Evolutionary conservation across 345 rosid genomes (phyloP).

Genomic region (Corchorus capsularis): DNA sequence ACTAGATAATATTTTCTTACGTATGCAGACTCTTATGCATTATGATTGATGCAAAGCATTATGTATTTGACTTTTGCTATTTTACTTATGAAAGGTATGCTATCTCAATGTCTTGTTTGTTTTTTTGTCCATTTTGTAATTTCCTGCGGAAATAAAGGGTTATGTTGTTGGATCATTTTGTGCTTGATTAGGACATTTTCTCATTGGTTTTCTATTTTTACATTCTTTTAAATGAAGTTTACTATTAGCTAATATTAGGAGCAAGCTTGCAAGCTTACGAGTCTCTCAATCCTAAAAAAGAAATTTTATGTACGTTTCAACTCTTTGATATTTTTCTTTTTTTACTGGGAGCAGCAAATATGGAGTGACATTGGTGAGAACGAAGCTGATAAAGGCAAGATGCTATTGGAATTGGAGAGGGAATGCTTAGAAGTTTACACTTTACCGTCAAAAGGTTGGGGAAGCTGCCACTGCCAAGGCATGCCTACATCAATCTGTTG

Average conservation of each 20-base stretch:
- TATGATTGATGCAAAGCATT: no score
- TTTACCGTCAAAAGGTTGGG: constrained; percentile 86
- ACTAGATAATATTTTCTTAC: no score
- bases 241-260: background rate
- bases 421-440: constrained; percentile 91
- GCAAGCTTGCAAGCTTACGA: background rate
- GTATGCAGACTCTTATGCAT: no score
- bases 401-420: constrained; percentile 86
- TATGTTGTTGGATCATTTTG: background rate
- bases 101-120: background rate
- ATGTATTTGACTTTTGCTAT: no score
- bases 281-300: constrained; percentile 1
- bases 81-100: background rate
- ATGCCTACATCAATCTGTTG: constrained; percentile 87
- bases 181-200: background rate
- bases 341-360: constrained; percentile 69
- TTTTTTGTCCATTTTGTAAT: background rate
- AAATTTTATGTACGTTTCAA: constrained; percentile 6
- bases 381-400: constrained; percentile 76
- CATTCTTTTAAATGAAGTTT: background rate
- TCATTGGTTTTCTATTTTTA: background rate
- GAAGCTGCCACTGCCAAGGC: constrained; percentile 92
- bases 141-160: background rate
- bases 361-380: constrained; percentile 97
- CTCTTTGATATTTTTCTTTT: constrained; percentile 10